Conservation (phyloP, 768 basidiomycete species). For the Naganishia friedmannii region DNA sequence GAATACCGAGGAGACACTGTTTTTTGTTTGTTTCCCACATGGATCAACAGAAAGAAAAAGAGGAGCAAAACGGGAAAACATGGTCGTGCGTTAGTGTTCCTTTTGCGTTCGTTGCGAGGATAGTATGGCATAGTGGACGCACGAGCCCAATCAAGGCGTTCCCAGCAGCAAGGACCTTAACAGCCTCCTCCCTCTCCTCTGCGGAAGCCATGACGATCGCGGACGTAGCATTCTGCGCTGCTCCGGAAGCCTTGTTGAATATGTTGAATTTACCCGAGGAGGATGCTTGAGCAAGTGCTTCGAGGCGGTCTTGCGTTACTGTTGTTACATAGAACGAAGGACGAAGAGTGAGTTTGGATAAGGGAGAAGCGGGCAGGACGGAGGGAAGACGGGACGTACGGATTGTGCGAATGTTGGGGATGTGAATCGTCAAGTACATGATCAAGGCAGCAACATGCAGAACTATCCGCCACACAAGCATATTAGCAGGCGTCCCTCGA, state of each 20-base stretch:
- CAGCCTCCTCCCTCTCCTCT: conserved; percentile 69
- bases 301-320: conserved; percentile 16
- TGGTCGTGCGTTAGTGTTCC: neutral
- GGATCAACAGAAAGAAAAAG: too few relatives aligned
- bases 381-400: conserved; percentile 51
- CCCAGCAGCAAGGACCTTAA: conserved; percentile 77
- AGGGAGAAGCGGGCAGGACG: conserved; percentile 31
- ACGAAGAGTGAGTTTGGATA: neutral
- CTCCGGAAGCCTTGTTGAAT: conserved; percentile 18
- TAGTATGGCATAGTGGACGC: conserved; percentile 42
- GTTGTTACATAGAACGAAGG: too few relatives aligned
- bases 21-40: neutral
- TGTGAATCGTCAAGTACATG: conserved; percentile 76
- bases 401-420: conserved; percentile 74
- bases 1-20: conserved; percentile 47
- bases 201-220: conserved; percentile 51
- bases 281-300: neutral
- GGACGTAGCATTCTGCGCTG: neutral
- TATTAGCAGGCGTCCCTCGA: too few relatives aligned
- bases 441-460: conserved; percentile 72
- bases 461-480: neutral
- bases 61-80: neutral
- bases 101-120: neutral
- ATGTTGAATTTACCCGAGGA: conserved; percentile 5
- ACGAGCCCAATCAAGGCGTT: conserved; percentile 82